Evolutionary conservation across 805 yeast genomes (phyloP), one percentile per base, ranked within the genome.

Genomic region (Nakazawaea ishiwadae): DNA sequence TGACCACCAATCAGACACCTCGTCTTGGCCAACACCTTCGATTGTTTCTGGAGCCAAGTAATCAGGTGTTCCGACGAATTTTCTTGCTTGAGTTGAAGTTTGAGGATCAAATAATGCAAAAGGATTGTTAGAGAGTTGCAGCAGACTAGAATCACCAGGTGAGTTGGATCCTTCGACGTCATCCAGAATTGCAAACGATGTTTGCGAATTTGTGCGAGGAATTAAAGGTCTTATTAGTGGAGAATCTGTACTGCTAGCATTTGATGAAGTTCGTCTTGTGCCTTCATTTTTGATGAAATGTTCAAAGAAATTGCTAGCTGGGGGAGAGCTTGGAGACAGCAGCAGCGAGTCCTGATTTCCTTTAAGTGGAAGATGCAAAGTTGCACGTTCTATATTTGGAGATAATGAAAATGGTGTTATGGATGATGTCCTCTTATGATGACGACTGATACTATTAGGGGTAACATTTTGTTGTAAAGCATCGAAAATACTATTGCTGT

Each of bases 1-100:
- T 2, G 98, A 87, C 99, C 99, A 93, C 99, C 99, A 90, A 64
- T 90, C 97, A n/a, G 91, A 80, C 48, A 81, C 75, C 48, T 79
- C 89, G 46, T 81, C 85, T 57, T 91, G 96, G 0, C 85, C 83
- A 1, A 73, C 69, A 30, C 97, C 98, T 31, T 74, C 68, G 47
- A 93, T 88, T 0, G 96, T 90, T 57, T 93, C 99, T 0, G 99
- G 99, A 0, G 99, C 95, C 30, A 95, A 72, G 60, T 93, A 93
- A 58, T 93, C 99, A 0, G 99, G 99, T 0, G 99, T 93, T 0
- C 99, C 99, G 24, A 89, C 96, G 53, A 91, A 90, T 47, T 73
- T 75, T 51, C 79, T 75, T 19, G 71, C 66, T 39, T 74, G 77
- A 1, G 73, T 69, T 3, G 70, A 58, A 43, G 73, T 74, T 18